Evolutionary conservation across 345 rosid genomes (phyloP).

Genomic region (Boechera stricta): DNA sequence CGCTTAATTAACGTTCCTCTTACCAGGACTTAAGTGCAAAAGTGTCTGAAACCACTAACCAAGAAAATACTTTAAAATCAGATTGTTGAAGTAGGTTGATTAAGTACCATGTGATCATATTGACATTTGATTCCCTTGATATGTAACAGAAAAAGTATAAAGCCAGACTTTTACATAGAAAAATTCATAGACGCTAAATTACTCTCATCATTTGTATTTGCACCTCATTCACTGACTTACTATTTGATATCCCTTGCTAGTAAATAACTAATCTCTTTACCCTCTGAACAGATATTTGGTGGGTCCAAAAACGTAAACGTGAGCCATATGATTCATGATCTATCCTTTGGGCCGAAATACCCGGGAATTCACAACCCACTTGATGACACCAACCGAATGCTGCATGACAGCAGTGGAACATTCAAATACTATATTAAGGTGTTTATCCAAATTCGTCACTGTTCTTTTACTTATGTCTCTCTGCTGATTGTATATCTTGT

Average conservation of each 20-base stretch:
- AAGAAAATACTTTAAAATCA: slow-evolving; percentile 9
- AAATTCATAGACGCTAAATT: not conserved
- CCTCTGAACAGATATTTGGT: slow-evolving; percentile 77
- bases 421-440: slow-evolving; percentile 98
- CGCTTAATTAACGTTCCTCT: not conserved
- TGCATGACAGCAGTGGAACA: slow-evolving; percentile 81
- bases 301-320: slow-evolving; percentile 85
- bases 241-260: slow-evolving; percentile 8
- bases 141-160: not conserved
- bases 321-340: slow-evolving; percentile 84
- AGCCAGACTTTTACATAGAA: not conserved
- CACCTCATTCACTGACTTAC: slow-evolving; percentile 7
- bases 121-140: slow-evolving; percentile 2
- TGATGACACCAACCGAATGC: slow-evolving; percentile 73
- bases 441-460: slow-evolving; percentile 34
- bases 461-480: not conserved
- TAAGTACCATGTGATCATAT: slow-evolving; percentile 1
- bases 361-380: slow-evolving; percentile 98
- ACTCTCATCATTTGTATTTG: not conserved
- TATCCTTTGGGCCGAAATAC: slow-evolving; percentile 95
- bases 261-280: slow-evolving; percentile 3
- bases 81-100: slow-evolving; percentile 2
- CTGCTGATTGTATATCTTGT: not conserved
- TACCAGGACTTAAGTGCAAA: not conserved
- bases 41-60: slow-evolving; percentile 24